Percentiles rank a stretch among this genome's conserved stretches.
Conservation (phyloP, 371 early-diverging fungal species). For the Apophysomyces ossiformis region DNA sequence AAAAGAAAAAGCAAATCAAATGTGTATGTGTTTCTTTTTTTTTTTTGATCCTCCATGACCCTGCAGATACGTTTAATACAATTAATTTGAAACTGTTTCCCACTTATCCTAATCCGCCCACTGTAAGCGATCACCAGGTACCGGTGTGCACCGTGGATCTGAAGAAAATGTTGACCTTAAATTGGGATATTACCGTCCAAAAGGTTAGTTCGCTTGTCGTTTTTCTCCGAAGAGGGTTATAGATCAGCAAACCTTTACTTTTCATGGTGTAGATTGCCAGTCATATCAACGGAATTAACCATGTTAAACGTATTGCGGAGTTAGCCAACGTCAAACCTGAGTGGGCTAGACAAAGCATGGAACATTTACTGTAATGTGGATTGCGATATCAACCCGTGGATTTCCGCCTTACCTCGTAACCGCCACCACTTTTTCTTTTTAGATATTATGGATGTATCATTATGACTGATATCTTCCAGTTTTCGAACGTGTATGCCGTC, state of each 20-base stretch:
- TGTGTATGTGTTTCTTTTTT: background rate
- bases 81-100: constrained; percentile 90
- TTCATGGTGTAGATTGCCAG: constrained; percentile 35
- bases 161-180: constrained; percentile 64
- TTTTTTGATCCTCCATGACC: constrained; percentile 47
- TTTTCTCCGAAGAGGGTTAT: background rate
- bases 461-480: constrained; percentile 89
- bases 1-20: background rate
- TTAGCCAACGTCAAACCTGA: constrained; percentile 75
- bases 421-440: constrained; percentile 5
- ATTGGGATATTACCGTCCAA: constrained; percentile 87
- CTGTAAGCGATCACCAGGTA: constrained; percentile 82
- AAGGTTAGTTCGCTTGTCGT: constrained; percentile 41
- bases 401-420: background rate
- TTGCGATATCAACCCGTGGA: too few species aligned
- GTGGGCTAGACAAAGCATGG: constrained; percentile 76
- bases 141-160: constrained; percentile 80
- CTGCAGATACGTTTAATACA: constrained; percentile 36
- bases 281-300: constrained; percentile 78
- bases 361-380: constrained; percentile 74
- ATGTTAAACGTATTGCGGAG: constrained; percentile 77
- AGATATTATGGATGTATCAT: constrained; percentile 86
- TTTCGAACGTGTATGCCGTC: constrained; percentile 82
- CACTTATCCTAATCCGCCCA: constrained; percentile 73
- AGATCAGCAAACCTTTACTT: too few species aligned